A percentile compares a stretch with the other conserved stretches of the same genome.
Evolutionary conservation across 352 stramenopile species (phyloP).

Genomic region (Phytophthora ohioensis): DNA sequence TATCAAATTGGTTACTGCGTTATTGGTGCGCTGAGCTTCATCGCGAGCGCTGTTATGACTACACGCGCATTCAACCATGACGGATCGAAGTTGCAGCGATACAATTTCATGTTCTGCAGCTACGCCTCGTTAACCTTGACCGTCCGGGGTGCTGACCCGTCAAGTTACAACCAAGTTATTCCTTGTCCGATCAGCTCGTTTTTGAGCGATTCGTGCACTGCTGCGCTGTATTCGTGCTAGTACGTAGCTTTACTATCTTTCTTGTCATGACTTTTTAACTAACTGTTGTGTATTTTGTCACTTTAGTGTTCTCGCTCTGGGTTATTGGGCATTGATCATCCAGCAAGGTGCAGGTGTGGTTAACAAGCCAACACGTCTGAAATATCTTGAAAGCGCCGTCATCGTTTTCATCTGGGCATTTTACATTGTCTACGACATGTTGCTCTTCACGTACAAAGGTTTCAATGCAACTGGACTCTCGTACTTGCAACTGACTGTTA

Average conservation of each 20-base stretch:
- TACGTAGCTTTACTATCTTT: constrained; percentile 18
- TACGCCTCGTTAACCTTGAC: constrained; percentile 36
- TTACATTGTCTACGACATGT: constrained; percentile 39
- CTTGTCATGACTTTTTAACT: no score
- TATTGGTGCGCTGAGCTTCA: constrained; percentile 14
- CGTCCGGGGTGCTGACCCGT: constrained; percentile 28
- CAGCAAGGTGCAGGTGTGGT: constrained; percentile 33
- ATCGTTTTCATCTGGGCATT: constrained; percentile 39
- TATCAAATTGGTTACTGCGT: constrained; percentile 22
- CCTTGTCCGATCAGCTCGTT: constrained; percentile 34
- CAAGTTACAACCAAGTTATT: constrained; percentile 39
- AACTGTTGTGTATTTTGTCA: neutral
- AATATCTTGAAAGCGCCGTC: constrained; percentile 28
- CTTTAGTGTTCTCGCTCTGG: constrained; percentile 22
- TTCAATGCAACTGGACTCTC: constrained; percentile 35
- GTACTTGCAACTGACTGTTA: constrained; percentile 32
- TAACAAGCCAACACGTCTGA: constrained; percentile 18
- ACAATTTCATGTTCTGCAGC: constrained; percentile 36
- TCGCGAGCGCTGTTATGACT: constrained; percentile 21
- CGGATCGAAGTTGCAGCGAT: constrained; percentile 35
- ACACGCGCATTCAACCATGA: constrained; percentile 32
- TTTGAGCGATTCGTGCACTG: constrained; percentile 45
- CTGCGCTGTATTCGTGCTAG: constrained; percentile 43
- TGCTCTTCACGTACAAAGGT: constrained; percentile 41
- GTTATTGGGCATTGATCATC: constrained; percentile 45